Evolutionary conservation across 176 grass and related monocot species (phyloP), one percentile per base, ranked within the genome.

Genomic region (Carex littledalei): DNA sequence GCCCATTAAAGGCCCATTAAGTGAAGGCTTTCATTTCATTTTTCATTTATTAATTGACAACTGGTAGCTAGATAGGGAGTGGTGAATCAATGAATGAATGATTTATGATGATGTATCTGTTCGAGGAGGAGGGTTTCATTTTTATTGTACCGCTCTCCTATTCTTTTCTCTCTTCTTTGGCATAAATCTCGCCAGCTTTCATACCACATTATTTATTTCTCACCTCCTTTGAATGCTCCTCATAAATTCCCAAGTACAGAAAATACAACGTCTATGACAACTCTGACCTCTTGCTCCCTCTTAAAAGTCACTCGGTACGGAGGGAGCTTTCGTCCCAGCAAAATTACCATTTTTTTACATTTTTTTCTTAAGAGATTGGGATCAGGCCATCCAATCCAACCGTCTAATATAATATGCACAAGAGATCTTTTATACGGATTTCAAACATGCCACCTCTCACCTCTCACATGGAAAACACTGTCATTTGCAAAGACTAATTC

Each of bases 1-100:
- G 79, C 79, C 80, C 86, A 87, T 87, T 84, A 87, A 87, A 87
- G 84, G 81, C 81, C 81, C 81, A 83, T 83, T 69, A 83, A 68
- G 55, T 84, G 21, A 84, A 87, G 24, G 32, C 85, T 21, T 75
- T 17, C 18, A 54, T 21, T 75, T 17, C 18, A 54, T 83, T 75
- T 83, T 75, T 87, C 80, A 87, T 54, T 84, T 64, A 31, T 65
- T 29, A 65, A 73, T 59, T 81, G 79, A 35, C 47, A 49, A 49
- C 22, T 69, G 52, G 24, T 57, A 35, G 52, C 20, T 24, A 26
- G 32, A 65, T 29, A 24, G 16, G 24, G 45, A 83, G 81, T 66
- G 41, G 59, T 83, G 80, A 53, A 41, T 63, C 8, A 34, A 64
- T 52, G 79, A 83, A 83, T 67, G 41, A 83, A 67, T 32, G 37